phyloP scores from a whole-genome alignment of 1,284 basidiomycete genomes.

The Bjerkandera adusta region DNA sequence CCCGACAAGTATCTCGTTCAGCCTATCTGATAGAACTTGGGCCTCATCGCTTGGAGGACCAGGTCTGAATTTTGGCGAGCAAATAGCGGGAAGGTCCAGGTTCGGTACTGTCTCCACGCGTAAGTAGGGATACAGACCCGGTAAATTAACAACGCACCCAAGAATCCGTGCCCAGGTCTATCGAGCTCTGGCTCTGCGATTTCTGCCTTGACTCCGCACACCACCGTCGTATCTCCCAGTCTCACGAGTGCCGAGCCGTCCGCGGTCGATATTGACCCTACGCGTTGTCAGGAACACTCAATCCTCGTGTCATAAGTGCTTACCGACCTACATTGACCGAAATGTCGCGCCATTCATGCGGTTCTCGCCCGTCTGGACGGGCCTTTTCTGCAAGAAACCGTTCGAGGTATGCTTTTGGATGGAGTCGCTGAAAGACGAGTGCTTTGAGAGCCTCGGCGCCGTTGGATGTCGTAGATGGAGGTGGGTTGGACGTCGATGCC shows the following conservation, averaged over 20 bases:
- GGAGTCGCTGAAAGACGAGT: conserved; percentile 77
- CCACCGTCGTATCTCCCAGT: conserved; percentile 87
- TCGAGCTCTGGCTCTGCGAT: conserved; percentile 86
- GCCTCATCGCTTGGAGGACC: conserved; percentile 93
- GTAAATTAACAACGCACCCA: conserved; percentile 56
- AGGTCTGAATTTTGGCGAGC: conserved; percentile 90
- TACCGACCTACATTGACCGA: conserved; percentile 72
- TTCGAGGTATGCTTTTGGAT: conserved; percentile 79
- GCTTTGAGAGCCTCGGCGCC: conserved; percentile 50
- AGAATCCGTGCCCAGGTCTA: conserved; percentile 70
- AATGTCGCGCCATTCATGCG: conserved; percentile 63
- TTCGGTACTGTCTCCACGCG: conserved; percentile 80
- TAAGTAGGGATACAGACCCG: too few species aligned
- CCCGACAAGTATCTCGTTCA: conserved; percentile 80
- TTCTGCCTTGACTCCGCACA: conserved; percentile 95
- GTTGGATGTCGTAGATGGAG: conserved; percentile 13
- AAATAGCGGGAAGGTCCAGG: conserved; percentile 89
- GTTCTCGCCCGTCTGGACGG: conserved; percentile 73
- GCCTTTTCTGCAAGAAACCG: conserved; percentile 72
- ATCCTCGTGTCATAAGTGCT: not conserved
- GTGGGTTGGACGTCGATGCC: conserved; percentile 21
- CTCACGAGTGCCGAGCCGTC: conserved; percentile 88
- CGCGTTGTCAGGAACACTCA: not conserved
- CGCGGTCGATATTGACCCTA: conserved; percentile 88
- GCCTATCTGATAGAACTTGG: conserved; percentile 80